Base-by-base conservation (phyloP, 495 filamentous ascomycete genomes). In the Cetradonia linearis region DNA sequence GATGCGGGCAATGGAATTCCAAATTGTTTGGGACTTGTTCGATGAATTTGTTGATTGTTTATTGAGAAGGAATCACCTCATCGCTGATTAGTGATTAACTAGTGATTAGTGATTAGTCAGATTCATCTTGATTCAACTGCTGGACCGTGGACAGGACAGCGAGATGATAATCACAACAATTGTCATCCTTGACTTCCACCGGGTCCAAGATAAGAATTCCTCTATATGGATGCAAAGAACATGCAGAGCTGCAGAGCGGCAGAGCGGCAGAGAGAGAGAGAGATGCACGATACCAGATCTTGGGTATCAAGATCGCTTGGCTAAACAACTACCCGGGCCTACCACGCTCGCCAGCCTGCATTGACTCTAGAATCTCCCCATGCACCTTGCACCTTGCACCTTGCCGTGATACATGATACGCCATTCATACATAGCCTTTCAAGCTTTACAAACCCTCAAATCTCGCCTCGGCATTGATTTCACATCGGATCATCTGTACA, bases 41-140 rank as follows among this genome's bases (percentile, higher is more conserved):
- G 42, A 20, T 16, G 9, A 4, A 10, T 2, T 4, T 40, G 42
- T 46, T n/a, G 42, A 46, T 46, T 20, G 8, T 16, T 46, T 20
- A 44, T 44, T n/a, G n/a, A n/a, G n/a, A n/a, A n/a, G n/a, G n/a
- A n/a, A n/a, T 46, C 42, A 46, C 42, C 42, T 46, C 42, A 44
- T 44, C 40, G 20, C 8, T 23, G 6, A 11, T n/a, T 11, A 36
- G 5, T 36, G 5, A 1, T n/a, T n/a, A 20, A 23, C 42, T 8
- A 13, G 25, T 46, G 42, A 46, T 46, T 46, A 46, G 20, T 46
- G 8, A 46, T 5, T 36, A 36, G 33, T 36, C 33, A 36, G 33
- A n/a, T n/a, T n/a, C n/a, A n/a, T n/a, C n/a, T n/a, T n/a, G n/a
- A n/a, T n/a, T n/a, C n/a, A n/a, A n/a, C n/a, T n/a, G n/a, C n/a